Evolutionary conservation across 2,329 filamentous ascomycete genomes (phyloP).

Genomic region (Arthrobotrys sphaeroides): DNA sequence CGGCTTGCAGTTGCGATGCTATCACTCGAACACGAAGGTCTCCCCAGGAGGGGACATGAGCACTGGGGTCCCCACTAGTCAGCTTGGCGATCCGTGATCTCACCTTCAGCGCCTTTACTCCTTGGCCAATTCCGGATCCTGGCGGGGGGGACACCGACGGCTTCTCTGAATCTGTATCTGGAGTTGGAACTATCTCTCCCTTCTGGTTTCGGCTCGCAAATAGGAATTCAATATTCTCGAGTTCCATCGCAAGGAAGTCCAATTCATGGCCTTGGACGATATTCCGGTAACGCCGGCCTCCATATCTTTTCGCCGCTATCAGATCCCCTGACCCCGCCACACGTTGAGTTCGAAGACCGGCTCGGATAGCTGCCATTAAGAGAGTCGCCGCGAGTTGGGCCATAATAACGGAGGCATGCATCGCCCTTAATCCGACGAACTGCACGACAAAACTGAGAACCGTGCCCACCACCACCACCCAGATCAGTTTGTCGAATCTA

Average conservation of each 20-base stretch:
- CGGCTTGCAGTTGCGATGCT: background rate
- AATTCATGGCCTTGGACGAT: background rate
- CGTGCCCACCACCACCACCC: background rate
- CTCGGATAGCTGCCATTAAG: slow-evolving; percentile 51
- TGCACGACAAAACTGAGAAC: slow-evolving; percentile 53
- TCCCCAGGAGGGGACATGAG: background rate
- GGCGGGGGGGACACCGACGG: background rate
- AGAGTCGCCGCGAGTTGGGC: slow-evolving; percentile 39
- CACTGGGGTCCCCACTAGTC: background rate
- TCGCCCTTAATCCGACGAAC: slow-evolving; percentile 52
- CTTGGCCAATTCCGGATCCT: background rate
- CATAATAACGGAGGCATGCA: slow-evolving; percentile 46
- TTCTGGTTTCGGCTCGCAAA: background rate
- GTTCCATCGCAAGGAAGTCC: background rate
- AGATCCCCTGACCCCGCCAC: background rate
- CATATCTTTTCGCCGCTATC: background rate
- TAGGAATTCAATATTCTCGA: background rate
- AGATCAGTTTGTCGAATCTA: background rate
- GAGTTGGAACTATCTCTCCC: background rate
- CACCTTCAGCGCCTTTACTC: background rate
- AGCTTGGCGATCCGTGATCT: background rate
- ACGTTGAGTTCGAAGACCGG: slow-evolving; percentile 34
- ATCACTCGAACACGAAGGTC: background rate
- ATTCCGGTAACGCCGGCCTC: background rate
- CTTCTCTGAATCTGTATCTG: too few relatives aligned